Base-by-base conservation (phyloP, 1,284 basidiomycete genomes). In the Rhodotorula sp. region DNA sequence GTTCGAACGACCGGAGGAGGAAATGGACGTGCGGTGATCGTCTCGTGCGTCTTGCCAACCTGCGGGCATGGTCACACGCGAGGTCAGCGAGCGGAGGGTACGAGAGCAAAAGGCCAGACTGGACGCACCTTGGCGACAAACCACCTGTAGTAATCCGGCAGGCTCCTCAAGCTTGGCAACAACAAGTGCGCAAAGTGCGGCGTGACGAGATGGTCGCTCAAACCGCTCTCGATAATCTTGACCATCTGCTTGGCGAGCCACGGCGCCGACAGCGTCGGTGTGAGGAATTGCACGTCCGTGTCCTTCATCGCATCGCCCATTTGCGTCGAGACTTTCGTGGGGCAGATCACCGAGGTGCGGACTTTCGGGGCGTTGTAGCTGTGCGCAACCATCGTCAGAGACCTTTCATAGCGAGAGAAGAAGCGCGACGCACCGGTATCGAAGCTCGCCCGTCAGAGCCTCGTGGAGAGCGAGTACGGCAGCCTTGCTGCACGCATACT, bases 391-490 rank as follows among this genome's bases (percentile, higher is more conserved):
- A 3, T 15, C 9, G 24, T 3, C 11, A 27, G 29, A 17, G 24
- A 39, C 8, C 3, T 1, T 22, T 5, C 15, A n/a, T 27, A 44
- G 7, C 22, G 30, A 19, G n/a, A 13, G 20, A 13, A 22, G 6
- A 0, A 9, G 39, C 29, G 20, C 6, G 7, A 47, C 68, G 34
- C 11, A 74, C 66, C 74, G 62, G 62, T 71, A 65, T 32, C 53
- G 47, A 20, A 76, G 66, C 62, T 76, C 74, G 29, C 57, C 72
- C 27, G 34, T 59, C 27, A 76, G 63, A 1, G 64, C 63, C 44
- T 76, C 74, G 67, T 76, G 74, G 29, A 74, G 60, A 1, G 74
- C 73, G 9, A 76, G 60, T 13, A 57, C 73, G 17, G 62, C 68
- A 19, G 74, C 72, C 47, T 76, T 76, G 20, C 70, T 72, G 51